Percentiles rank a stretch among this genome's conserved stretches.
Conservation (phyloP, 208 protist genomes). For the Spironucleus salmonicida region DNA sequence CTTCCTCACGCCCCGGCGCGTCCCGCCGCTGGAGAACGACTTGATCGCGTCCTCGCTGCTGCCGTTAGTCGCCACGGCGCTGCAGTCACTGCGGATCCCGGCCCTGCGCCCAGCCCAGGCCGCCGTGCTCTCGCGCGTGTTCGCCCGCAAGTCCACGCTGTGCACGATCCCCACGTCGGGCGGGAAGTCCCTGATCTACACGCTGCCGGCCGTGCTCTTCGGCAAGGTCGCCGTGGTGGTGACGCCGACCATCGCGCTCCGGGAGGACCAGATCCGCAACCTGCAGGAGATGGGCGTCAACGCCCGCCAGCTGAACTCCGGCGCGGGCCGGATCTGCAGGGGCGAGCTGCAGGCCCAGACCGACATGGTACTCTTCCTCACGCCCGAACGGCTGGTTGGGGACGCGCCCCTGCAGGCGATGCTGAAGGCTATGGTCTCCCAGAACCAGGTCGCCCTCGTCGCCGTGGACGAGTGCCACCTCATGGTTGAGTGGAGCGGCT, state of each 20-base stretch:
- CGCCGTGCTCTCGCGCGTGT: no score
- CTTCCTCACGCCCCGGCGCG: no score
- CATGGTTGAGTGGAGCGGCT: neutral
- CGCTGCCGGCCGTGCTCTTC: neutral
- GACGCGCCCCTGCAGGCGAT: neutral
- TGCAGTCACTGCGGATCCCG: no score
- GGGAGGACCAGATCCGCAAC: neutral
- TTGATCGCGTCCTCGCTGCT: no score
- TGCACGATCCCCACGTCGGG: neutral
- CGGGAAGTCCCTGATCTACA: neutral
- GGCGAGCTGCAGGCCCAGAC: neutral
- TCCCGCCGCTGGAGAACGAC: no score
- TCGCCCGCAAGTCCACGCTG: neutral
- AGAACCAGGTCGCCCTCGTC: neutral
- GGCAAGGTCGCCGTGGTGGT: neutral
- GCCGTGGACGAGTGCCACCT: neutral
- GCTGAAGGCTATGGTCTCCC: neutral
- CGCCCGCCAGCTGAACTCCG: neutral
- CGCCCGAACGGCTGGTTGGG: neutral
- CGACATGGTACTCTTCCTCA: neutral
- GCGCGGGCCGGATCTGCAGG: neutral
- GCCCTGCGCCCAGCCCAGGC: no score
- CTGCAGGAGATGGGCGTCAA: neutral
- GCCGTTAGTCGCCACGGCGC: no score
- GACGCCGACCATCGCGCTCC: neutral